Percentiles rank a stretch among this genome's conserved stretches.
These are phyloP conservation scores for Hyaloscypha bicolor DNA, from an alignment of 495 filamentous ascomycete genomes.

Conservation along the genomic window DNA sequence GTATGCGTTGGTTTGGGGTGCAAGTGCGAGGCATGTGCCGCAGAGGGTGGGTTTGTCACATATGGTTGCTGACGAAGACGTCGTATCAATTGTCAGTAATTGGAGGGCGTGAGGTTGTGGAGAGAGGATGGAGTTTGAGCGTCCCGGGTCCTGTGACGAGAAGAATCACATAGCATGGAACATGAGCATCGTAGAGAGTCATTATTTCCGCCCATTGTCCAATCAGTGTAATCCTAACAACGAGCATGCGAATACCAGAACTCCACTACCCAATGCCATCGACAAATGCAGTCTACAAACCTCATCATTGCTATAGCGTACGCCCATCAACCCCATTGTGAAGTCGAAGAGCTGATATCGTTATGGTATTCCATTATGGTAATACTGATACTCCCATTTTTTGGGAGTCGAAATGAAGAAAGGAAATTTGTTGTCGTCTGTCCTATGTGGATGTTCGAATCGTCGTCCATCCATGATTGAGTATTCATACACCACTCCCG, in stretches of 20 bases:
- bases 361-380: neutral
- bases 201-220: conserved; percentile 21
- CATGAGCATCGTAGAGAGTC: conserved; percentile 10
- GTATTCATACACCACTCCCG: conserved; percentile 14
- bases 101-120: conserved; percentile 48
- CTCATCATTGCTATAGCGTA: neutral
- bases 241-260: conserved; percentile 7
- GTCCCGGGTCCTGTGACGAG: neutral
- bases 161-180: neutral
- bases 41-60: conserved; percentile 91
- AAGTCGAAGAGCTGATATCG: conserved; percentile 4
- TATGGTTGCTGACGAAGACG: conserved; percentile 91
- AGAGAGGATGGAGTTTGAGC: neutral
- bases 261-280: conserved; percentile 29
- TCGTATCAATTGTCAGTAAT: conserved; percentile 92
- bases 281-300: conserved; percentile 2
- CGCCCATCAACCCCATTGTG: neutral
- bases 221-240: conserved; percentile 11
- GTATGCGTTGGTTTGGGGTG: conserved; percentile 97
- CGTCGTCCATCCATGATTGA: neutral
- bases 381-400: neutral
- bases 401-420: conserved; percentile 5
- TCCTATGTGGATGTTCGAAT: conserved; percentile 5
- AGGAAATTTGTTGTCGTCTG: conserved; percentile 8
- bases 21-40: conserved; percentile 90